Base-by-base conservation (phyloP, 768 basidiomycete genomes). In the Pholiota molesta region DNA sequence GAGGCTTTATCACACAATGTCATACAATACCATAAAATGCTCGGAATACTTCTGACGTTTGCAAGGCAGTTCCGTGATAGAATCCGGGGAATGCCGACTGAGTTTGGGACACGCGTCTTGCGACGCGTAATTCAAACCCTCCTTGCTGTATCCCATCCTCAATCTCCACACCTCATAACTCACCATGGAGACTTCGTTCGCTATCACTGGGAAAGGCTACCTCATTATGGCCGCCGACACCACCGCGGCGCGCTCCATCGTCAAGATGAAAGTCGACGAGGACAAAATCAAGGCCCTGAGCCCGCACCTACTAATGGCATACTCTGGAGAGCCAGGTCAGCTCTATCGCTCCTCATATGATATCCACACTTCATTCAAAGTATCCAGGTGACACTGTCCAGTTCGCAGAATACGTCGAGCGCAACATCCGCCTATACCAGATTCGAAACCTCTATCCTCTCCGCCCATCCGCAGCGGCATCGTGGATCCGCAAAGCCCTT, bases 201-300 rank as follows among this genome's bases (percentile, higher is more conserved):
- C 91, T 39, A 72, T 98, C 58, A 92, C 86, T 42, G 96, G 96
- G 54, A 97, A 97, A 74, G 96, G 89, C 70, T 99, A 94, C 77
- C 90, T 94, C 59, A 85, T 99, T 64, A 78, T 99, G 68, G 95
- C 96, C 2, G 88, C 95, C 10, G 97, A 99, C 77, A 94, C 90
- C 8, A 92, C 89, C 14, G 87, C 95, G 8, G 87, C 90, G 3
- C 85, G 94, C 67, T 97, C 95, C 33, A 94, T 99, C 76, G 89
- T 99, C 73, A 97, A 95, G 79, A 97, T 99, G 95, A 97, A 99
- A 81, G 74, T 83, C 39, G 95, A 97, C 77, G 92, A 94, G 78
- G 96, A 99, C 83, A 98, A 99, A 81, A 94, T 97, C 81, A 95
- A 95, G 76, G 82, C 85, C 23, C 83, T 99, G 45, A 89, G 93